Evolutionary conservation across 495 filamentous ascomycete genomes (phyloP), one percentile per base, ranked within the genome.

Genomic region (Bryoglossum gracile): DNA sequence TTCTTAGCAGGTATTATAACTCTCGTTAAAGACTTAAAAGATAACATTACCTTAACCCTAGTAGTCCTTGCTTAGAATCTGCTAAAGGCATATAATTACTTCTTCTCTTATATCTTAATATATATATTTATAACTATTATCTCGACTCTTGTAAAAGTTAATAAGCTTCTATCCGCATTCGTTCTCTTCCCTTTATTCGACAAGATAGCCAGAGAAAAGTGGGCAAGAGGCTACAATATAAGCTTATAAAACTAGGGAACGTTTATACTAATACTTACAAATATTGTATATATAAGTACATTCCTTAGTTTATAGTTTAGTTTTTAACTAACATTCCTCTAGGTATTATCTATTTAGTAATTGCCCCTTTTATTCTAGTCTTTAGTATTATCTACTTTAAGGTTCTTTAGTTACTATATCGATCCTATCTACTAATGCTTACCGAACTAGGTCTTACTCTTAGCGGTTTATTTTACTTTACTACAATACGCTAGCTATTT

Each of bases 401-500:
- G 43, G 72, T 92, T 40, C 86, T 97, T 66, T 95, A 94, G 67
- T 72, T 92, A 43, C 87, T 89, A 48, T 95, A 86, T 76, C 80
- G 87, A 9, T 95, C 95, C 74, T 94, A 95, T 61, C 62, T 95
- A 54, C 76, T 95, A 36, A 96, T 89, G 65, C 87, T 95, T 43
- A 86, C 81, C 37, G 86, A 92, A 56, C 76, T 82, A 17, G 53
- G 71, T 47, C 81, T 94, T 60, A 88, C 94, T 67, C 94, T 89
- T 16, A 86, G 89, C 54, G 89, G 91, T 43, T 76, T 83, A 24
- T 77, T 84, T 54, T 97, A 95, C 61, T 81, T 84, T 11, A 79
- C 80, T 23, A 91, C 85, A 19, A 66, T 97, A 56, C 88, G 94
- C 61, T 92, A 97, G 56, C 80, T 92, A 52, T 85, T 89, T 42